These are phyloP conservation scores for Phaeophleospora eucalypticola DNA, from an alignment of 2,329 filamentous ascomycete genomes.

Conservation along the genomic window DNA sequence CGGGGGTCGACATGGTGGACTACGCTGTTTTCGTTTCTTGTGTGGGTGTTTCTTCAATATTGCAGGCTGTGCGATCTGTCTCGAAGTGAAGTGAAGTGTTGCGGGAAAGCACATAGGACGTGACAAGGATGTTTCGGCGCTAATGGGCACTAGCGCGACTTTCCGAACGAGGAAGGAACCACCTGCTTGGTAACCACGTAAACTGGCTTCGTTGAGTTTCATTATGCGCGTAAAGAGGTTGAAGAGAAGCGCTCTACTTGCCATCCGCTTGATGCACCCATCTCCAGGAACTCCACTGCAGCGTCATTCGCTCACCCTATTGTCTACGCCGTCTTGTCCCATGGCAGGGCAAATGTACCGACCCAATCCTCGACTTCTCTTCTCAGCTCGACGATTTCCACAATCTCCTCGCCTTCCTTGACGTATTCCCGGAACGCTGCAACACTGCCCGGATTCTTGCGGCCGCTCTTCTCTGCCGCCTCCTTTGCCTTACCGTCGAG, in stretches of 20 bases:
- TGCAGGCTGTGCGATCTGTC: too few relatives aligned
- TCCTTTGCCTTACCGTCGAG: conserved; percentile 98
- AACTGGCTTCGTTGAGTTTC: not conserved
- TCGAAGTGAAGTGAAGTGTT: too few relatives aligned
- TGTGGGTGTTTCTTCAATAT: too few relatives aligned
- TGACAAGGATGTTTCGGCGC: not conserved
- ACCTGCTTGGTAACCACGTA: not conserved
- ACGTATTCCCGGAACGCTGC: conserved; percentile 69
- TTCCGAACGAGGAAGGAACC: not conserved
- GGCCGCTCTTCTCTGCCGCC: conserved; percentile 61
- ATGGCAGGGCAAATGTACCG: conserved; percentile 81
- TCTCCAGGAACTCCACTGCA: not conserved
- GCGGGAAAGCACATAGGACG: too few relatives aligned
- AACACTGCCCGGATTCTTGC: conserved; percentile 62
- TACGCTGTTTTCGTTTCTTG: too few relatives aligned
- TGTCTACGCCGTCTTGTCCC: not conserved
- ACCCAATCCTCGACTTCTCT: conserved; percentile 80
- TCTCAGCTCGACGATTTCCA: conserved; percentile 76
- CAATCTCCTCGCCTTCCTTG: conserved; percentile 58
- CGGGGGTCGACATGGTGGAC: too few relatives aligned
- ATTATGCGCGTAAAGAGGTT: too few relatives aligned
- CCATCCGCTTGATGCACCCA: not conserved
- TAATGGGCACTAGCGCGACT: not conserved
- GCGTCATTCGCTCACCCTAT: not conserved
- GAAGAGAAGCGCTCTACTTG: too few relatives aligned